Conservation (phyloP, 805 yeast species). For the Torulaspora delbrueckii region DNA sequence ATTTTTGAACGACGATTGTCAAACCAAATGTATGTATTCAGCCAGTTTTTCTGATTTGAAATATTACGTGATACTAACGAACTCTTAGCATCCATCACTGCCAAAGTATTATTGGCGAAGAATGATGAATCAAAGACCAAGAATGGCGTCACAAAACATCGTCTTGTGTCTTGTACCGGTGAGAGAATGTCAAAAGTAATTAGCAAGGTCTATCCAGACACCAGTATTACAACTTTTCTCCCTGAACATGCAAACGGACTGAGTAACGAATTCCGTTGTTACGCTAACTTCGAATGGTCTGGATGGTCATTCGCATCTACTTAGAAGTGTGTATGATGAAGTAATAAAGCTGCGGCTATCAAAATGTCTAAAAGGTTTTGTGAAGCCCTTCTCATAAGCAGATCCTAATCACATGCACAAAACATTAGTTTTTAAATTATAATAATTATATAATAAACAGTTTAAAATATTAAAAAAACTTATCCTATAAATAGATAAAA, state of each 20-base stretch:
- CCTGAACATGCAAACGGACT: slow-evolving; percentile 85
- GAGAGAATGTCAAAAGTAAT: slow-evolving; percentile 77
- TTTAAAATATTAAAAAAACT: too few species aligned
- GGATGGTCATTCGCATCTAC: slow-evolving; percentile 51
- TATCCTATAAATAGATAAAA: too few species aligned
- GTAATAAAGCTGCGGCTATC: too few species aligned
- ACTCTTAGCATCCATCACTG: slow-evolving; percentile 47
- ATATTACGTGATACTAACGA: slow-evolving; percentile 10
- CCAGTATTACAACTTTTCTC: slow-evolving; percentile 56
- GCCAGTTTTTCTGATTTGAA: not conserved
- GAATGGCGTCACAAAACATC: slow-evolving; percentile 41
- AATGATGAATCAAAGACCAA: slow-evolving; percentile 39
- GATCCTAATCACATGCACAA: too few species aligned
- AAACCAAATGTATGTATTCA: slow-evolving; percentile 46
- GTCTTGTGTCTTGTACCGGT: slow-evolving; percentile 77
- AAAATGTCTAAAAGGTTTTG: too few species aligned
- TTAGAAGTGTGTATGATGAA: not conserved
- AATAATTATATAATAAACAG: too few species aligned
- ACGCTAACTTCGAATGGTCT: slow-evolving; percentile 67
- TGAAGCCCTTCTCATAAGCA: too few species aligned
- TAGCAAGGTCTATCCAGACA: slow-evolving; percentile 55
- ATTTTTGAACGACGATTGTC: slow-evolving; percentile 77
- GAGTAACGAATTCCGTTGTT: slow-evolving; percentile 83
- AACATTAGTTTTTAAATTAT: too few species aligned
- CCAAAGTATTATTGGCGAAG: slow-evolving; percentile 48